Percentiles rank a stretch among this genome's conserved stretches.
These are phyloP conservation scores for Pseudotsuga menziesii DNA, from an alignment of 75 land plant genomes.

Conservation along the genomic window DNA sequence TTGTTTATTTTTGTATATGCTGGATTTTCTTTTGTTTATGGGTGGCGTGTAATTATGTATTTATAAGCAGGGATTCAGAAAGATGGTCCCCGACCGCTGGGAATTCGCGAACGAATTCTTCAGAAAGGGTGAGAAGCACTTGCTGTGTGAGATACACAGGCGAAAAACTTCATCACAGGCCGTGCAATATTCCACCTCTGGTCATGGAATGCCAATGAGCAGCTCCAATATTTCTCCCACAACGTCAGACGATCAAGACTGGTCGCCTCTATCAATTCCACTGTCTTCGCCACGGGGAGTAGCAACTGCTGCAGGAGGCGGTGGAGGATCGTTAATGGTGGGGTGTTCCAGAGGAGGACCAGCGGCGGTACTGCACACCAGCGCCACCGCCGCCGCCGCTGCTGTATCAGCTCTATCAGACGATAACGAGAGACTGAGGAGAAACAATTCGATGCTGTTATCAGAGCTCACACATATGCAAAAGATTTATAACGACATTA, in stretches of 20 bases:
- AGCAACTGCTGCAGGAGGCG: neutral
- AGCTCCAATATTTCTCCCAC: slow-evolving; percentile 7
- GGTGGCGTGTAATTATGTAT: neutral
- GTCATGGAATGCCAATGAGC: neutral
- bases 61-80: slow-evolving; percentile 82
- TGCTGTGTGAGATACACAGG: slow-evolving; percentile 87
- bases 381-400: slow-evolving; percentile 10
- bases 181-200: neutral
- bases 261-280: slow-evolving; percentile 39
- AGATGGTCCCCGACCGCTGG: slow-evolving; percentile 93
- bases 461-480: slow-evolving; percentile 80
- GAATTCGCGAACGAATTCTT: slow-evolving; percentile 96
- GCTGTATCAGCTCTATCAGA: slow-evolving; percentile 55
- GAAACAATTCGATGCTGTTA: slow-evolving; percentile 68
- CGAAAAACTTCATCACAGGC: slow-evolving; percentile 41
- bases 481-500: slow-evolving; percentile 81
- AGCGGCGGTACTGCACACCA: neutral
- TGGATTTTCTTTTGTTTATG: neutral
- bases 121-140: slow-evolving; percentile 61
- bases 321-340: slow-evolving; percentile 13
- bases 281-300: slow-evolving; percentile 4
- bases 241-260: slow-evolving; percentile 31
- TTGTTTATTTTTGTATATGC: neutral
- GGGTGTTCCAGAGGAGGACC: neutral
- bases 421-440: slow-evolving; percentile 85